Evolutionary conservation across 352 stramenopile genomes (phyloP).

Genomic region (Phytophthora boehmeriae): DNA sequence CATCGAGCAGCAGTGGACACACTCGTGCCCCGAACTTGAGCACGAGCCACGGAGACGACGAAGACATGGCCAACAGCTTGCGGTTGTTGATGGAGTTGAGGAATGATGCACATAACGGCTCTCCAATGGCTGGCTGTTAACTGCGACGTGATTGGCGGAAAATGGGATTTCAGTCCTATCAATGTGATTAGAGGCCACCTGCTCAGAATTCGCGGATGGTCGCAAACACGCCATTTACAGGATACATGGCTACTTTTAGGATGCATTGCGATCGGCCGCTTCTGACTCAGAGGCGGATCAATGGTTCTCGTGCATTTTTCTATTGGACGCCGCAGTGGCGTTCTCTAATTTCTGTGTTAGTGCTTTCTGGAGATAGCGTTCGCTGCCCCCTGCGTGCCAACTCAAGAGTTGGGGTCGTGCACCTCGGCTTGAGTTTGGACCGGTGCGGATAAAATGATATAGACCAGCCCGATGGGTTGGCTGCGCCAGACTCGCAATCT

Average conservation of each 20-base stretch:
- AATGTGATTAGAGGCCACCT: background rate
- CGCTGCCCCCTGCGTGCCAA: no score
- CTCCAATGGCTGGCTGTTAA: slow-evolving; percentile 29
- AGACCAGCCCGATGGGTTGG: slow-evolving; percentile 8
- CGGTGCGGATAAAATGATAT: slow-evolving; percentile 18
- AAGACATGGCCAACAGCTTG: slow-evolving; percentile 14
- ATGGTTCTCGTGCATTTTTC: background rate
- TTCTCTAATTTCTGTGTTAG: slow-evolving; percentile 8
- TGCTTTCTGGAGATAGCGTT: no score
- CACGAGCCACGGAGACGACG: slow-evolving; percentile 68
- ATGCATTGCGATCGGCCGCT: background rate
- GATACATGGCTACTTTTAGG: no score
- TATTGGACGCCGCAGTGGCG: background rate
- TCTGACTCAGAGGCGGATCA: background rate
- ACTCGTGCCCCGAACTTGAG: slow-evolving; percentile 92
- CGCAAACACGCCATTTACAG: no score
- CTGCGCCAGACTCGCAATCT: slow-evolving; percentile 5
- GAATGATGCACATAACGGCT: slow-evolving; percentile 22
- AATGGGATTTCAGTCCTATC: slow-evolving; percentile 15
- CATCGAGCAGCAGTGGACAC: slow-evolving; percentile 82
- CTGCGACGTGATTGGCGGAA: slow-evolving; percentile 15
- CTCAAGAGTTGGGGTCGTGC: background rate
- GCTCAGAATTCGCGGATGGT: background rate
- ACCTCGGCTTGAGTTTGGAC: slow-evolving; percentile 1
- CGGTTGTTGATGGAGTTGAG: slow-evolving; percentile 8